A percentile compares a stretch with the other conserved stretches of the same genome.
Evolutionary conservation across 2,329 filamentous ascomycete species (phyloP).

Genomic region (Penicillium sp.): DNA sequence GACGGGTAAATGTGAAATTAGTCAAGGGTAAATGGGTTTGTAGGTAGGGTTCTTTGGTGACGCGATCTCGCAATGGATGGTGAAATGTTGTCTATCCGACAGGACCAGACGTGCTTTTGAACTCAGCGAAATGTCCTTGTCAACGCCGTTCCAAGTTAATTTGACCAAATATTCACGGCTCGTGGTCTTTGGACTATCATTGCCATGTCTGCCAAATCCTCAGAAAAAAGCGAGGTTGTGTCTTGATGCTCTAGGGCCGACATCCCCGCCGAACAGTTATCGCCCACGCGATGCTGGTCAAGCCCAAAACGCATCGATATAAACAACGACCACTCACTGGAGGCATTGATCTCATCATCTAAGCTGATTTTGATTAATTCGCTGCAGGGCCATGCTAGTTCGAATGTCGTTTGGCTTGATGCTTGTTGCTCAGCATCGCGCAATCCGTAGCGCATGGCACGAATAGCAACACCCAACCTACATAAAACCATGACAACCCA

Average conservation of each 20-base stretch:
- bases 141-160: too few relatives aligned
- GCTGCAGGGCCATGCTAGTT: background rate
- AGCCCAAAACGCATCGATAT: background rate
- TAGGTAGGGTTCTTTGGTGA: background rate
- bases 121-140: background rate
- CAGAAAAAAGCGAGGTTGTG: background rate
- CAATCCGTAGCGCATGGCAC: slow-evolving; percentile 1
- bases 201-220: background rate
- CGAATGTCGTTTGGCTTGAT: background rate
- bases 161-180: background rate
- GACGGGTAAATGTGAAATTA: background rate
- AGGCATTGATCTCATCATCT: background rate
- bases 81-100: background rate
- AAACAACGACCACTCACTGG: background rate
- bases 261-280: background rate
- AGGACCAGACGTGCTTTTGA: background rate
- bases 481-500: background rate
- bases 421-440: background rate
- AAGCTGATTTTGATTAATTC: background rate
- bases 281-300: background rate
- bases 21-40: too few relatives aligned
- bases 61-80: slow-evolving; percentile 1
- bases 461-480: background rate
- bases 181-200: background rate
- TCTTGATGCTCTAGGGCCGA: background rate